Conservation (phyloP, 2,329 filamentous ascomycete genomes). For the Fusarium pseudonygamai region DNA sequence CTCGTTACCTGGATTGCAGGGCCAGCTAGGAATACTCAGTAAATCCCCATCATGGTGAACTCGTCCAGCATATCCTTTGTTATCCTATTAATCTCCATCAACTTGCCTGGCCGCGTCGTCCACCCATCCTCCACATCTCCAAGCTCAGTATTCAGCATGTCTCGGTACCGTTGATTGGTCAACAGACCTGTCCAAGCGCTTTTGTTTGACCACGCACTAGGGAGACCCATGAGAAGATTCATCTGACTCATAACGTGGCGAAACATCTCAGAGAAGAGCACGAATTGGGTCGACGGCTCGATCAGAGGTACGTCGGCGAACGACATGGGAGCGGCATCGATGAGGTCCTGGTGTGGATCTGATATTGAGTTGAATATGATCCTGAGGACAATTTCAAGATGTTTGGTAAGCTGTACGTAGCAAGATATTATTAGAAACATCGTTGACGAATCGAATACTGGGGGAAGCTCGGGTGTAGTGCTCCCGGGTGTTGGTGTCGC, state of each 20-base stretch:
- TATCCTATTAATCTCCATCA: constrained; percentile 32
- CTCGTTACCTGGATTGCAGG: neutral
- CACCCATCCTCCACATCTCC: constrained; percentile 36
- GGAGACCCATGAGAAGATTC: constrained; percentile 42
- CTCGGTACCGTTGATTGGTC: constrained; percentile 25
- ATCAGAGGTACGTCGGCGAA: constrained; percentile 40
- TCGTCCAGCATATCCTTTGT: constrained; percentile 37
- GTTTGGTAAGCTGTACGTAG: constrained; percentile 41
- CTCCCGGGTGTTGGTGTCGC: neutral
- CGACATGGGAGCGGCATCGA: constrained; percentile 31
- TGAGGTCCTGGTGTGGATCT: constrained; percentile 15
- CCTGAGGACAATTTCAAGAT: constrained; percentile 39
- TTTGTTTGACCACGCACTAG: constrained; percentile 31
- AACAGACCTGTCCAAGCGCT: constrained; percentile 42
- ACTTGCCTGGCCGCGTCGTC: constrained; percentile 33
- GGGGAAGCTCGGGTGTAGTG: constrained; percentile 7
- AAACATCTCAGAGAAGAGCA: constrained; percentile 43
- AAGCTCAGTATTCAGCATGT: constrained; percentile 42
- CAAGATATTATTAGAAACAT: constrained; percentile 46
- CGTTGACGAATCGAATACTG: constrained; percentile 38
- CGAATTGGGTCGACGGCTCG: constrained; percentile 41
- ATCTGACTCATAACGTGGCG: constrained; percentile 40
- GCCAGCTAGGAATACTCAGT: neutral
- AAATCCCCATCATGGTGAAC: constrained; percentile 37
- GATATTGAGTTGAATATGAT: constrained; percentile 31